Evolutionary conservation across 139 green algal genomes (phyloP).

Genomic region (Chloropicon primus): DNA sequence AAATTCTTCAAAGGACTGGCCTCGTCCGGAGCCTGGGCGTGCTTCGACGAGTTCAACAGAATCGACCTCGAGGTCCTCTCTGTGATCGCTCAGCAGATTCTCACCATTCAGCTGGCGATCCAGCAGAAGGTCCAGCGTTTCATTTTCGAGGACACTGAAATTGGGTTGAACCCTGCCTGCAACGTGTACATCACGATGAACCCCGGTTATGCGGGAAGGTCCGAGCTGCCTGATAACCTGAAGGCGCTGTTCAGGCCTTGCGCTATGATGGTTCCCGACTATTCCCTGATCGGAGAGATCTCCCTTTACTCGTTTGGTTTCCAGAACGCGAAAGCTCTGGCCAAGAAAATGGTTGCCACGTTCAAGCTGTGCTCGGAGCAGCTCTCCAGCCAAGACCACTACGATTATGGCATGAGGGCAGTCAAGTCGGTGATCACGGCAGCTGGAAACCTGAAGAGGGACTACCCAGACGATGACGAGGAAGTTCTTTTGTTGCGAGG

Average conservation of each 20-base stretch:
- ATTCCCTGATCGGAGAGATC: conserved; percentile 60
- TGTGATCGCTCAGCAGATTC: conserved; percentile 75
- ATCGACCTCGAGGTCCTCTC: conserved; percentile 63
- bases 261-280: conserved; percentile 71
- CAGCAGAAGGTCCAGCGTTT: conserved; percentile 55
- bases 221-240: conserved; percentile 65
- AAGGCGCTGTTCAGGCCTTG: conserved; percentile 52
- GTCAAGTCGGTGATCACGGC: conserved; percentile 68
- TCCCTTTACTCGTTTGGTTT: conserved; percentile 53
- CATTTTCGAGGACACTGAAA: conserved; percentile 67
- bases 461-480: conserved; percentile 48
- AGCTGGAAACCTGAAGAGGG: conserved; percentile 63
- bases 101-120: conserved; percentile 63
- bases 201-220: conserved; percentile 48
- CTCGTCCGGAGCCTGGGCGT: conserved; percentile 55
- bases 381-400: conserved; percentile 65
- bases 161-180: conserved; percentile 49
- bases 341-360: conserved; percentile 68
- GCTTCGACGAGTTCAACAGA: conserved; percentile 81
- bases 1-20: conserved; percentile 76
- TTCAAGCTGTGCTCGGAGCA: conserved; percentile 79
- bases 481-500: conserved; percentile 52
- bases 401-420: conserved; percentile 71
- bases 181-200: conserved; percentile 83
- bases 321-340: conserved; percentile 44